Evolutionary conservation across 495 filamentous ascomycete species (phyloP).

Genomic region (Aspergillus nidulans): DNA sequence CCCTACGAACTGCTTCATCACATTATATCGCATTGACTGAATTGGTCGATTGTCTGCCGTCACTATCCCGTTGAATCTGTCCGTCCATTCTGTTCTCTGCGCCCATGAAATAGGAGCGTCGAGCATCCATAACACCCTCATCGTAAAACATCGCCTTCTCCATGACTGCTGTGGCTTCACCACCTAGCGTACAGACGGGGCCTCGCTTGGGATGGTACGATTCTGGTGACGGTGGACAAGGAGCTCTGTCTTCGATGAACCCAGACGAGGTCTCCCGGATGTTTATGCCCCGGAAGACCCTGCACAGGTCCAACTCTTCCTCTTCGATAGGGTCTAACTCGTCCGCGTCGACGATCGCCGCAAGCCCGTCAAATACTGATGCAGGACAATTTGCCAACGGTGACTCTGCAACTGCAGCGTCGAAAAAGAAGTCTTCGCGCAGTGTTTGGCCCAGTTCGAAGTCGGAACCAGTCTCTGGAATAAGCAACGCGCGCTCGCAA

Average conservation of each 20-base stretch:
- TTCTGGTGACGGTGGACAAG: conserved; percentile 68
- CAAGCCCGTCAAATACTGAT: conserved; percentile 45
- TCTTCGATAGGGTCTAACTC: conserved; percentile 73
- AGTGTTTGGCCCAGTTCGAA: conserved; percentile 71
- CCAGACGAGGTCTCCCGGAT: conserved; percentile 82
- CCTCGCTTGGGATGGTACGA: conserved; percentile 57
- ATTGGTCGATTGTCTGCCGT: conserved; percentile 2
- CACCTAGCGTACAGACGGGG: conserved; percentile 77
- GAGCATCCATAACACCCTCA: conserved; percentile 9
- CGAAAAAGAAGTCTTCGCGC: conserved; percentile 64
- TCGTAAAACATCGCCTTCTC: conserved; percentile 34
- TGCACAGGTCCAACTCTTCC: conserved; percentile 81
- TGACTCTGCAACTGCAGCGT: conserved; percentile 50
- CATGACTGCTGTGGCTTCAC: conserved; percentile 98
- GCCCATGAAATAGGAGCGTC: conserved; percentile 19
- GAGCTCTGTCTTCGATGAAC: conserved; percentile 73
- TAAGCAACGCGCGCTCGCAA: conserved; percentile 59
- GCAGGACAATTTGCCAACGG: conserved; percentile 36
- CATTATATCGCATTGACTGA: conserved; percentile 4
- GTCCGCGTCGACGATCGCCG: conserved; percentile 41
- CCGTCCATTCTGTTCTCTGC: conserved; percentile 14
- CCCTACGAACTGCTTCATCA: conserved; percentile 1
- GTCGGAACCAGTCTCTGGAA: conserved; percentile 59
- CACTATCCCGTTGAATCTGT: neutral
- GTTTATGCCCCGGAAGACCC: conserved; percentile 79